Conservation (phyloP, 208 protist species). For the Phytomonas serpens region DNA sequence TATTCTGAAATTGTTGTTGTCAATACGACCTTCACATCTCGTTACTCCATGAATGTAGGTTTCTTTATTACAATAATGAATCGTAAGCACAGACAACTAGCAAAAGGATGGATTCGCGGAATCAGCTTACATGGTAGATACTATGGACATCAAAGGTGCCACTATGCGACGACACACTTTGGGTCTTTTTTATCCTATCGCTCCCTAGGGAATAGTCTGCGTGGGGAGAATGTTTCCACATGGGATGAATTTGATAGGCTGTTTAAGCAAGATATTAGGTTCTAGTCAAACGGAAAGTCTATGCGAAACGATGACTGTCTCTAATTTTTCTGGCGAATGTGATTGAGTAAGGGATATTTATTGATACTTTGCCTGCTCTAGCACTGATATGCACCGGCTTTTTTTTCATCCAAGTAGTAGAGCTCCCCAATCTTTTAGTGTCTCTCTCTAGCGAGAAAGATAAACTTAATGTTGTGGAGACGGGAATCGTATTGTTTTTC, state of each 20-base stretch:
- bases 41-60: constrained; percentile 57
- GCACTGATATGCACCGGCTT: neutral
- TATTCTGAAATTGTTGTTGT: constrained; percentile 16
- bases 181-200: constrained; percentile 44
- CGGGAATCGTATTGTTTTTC: neutral
- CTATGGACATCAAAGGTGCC: neutral
- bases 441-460: neutral
- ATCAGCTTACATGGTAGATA: neutral
- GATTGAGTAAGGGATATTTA: neutral
- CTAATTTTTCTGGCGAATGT: neutral
- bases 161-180: constrained; percentile 24
- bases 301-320: neutral
- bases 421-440: neutral
- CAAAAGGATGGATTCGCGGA: constrained; percentile 13
- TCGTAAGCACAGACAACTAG: constrained; percentile 24
- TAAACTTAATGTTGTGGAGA: neutral
- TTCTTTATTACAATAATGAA: constrained; percentile 6
- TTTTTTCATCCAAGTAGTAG: neutral
- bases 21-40: constrained; percentile 28
- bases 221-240: constrained; percentile 68
- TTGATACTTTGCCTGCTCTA: neutral
- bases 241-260: constrained; percentile 38
- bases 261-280: neutral
- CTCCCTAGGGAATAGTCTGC: constrained; percentile 36
- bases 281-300: neutral